Percentiles rank a stretch among this genome's conserved stretches.
Conservation (phyloP, 768 basidiomycete genomes). For the Russula lepida region DNA sequence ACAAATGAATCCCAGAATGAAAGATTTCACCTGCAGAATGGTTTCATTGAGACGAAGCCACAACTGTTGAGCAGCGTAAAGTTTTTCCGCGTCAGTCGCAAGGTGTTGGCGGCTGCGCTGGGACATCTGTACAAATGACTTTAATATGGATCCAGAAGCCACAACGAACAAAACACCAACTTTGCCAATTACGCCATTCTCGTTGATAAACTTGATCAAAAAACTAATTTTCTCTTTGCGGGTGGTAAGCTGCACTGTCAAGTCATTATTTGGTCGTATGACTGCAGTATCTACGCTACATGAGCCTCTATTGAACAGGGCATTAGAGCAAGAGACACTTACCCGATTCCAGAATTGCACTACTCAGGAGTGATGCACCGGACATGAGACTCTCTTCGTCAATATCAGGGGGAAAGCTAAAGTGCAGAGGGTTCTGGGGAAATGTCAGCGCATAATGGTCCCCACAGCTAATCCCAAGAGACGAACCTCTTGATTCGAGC, state of each 20-base stretch:
- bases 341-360: slow-evolving; percentile 69
- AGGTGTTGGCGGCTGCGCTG: slow-evolving; percentile 68
- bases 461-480: neutral
- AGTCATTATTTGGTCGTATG: slow-evolving; percentile 68
- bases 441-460: neutral
- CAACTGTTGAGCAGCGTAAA: slow-evolving; percentile 70
- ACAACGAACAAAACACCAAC: slow-evolving; percentile 31
- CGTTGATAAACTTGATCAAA: slow-evolving; percentile 84
- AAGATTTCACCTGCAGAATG: slow-evolving; percentile 40
- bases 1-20: neutral
- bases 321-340: slow-evolving; percentile 7
- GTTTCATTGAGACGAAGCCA: slow-evolving; percentile 72
- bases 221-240: slow-evolving; percentile 71
- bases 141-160: neutral
- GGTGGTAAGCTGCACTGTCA: slow-evolving; percentile 66
- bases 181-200: slow-evolving; percentile 72
- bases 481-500: slow-evolving; percentile 52
- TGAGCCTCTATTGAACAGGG: neutral
- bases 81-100: slow-evolving; percentile 77
- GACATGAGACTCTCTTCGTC: slow-evolving; percentile 74
- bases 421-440: slow-evolving; percentile 63
- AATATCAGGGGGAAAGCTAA: slow-evolving; percentile 72
- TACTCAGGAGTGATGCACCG: slow-evolving; percentile 69
- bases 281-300: slow-evolving; percentile 47
- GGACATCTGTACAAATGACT: slow-evolving; percentile 51